These are phyloP conservation scores for Leccinum variicolor DNA, from an alignment of 768 basidiomycete genomes.

Conservation along the genomic window DNA sequence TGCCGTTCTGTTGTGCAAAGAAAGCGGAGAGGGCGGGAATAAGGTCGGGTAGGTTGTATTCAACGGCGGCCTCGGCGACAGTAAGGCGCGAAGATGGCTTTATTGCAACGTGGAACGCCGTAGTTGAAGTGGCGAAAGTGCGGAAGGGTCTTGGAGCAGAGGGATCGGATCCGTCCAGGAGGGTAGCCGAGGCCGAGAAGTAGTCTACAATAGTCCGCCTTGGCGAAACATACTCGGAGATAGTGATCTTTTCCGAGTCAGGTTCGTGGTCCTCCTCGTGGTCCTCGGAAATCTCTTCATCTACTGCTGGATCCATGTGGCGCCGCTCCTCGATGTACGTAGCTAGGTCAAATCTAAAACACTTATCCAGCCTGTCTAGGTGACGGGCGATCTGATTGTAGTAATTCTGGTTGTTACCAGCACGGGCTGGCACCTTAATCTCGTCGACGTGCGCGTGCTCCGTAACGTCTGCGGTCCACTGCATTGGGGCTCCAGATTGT, in stretches of 20 bases:
- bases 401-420: not conserved
- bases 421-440: not conserved
- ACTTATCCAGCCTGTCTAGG: not conserved
- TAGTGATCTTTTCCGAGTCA: not conserved
- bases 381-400: no score
- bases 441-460: not conserved
- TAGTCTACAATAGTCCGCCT: not conserved
- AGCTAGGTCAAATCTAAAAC: not conserved
- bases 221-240: not conserved
- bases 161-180: not conserved
- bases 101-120: not conserved
- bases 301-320: not conserved
- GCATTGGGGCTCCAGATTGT: not conserved
- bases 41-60: not conserved
- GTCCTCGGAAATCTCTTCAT: not conserved
- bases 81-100: not conserved
- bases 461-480: not conserved
- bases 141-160: not conserved
- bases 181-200: not conserved
- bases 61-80: not conserved
- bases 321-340: not conserved
- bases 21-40: not conserved
- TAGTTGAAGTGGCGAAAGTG: not conserved
- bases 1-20: not conserved
- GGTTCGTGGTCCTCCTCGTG: not conserved